Evolutionary conservation across 1,284 basidiomycete genomes (phyloP).

Genomic region (Melampsora larici-populina): DNA sequence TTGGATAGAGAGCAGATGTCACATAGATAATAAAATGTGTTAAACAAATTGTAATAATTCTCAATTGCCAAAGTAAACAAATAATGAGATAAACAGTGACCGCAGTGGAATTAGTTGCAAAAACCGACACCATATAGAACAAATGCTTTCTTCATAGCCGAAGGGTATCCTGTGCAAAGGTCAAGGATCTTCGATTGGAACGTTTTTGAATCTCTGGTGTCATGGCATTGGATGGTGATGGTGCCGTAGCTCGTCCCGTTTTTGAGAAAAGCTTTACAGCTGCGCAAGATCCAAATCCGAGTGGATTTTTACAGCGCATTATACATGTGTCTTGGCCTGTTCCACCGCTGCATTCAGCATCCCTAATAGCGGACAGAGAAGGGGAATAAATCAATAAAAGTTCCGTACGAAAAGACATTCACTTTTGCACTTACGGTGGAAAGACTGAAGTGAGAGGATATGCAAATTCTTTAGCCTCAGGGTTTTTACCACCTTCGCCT

Average conservation of each 20-base stretch:
- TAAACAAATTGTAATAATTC: too few species aligned
- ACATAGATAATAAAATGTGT: too few species aligned
- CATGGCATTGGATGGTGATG: not conserved
- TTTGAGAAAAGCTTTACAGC: conserved; percentile 30
- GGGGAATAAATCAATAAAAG: not conserved
- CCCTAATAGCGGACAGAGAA: not conserved
- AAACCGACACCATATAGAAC: too few species aligned
- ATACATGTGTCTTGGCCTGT: conserved; percentile 28
- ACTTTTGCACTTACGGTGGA: conserved; percentile 18
- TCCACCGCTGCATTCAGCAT: conserved; percentile 29
- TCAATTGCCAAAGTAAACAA: not conserved
- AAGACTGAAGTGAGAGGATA: conserved; percentile 36
- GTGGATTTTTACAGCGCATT: conserved; percentile 39
- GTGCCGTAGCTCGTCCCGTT: not conserved
- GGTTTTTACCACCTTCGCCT: conserved; percentile 38
- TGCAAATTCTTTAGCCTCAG: conserved; percentile 36
- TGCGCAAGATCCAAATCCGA: conserved; percentile 40
- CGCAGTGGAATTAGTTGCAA: not conserved
- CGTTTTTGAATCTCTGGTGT: not conserved
- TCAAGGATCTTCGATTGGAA: not conserved
- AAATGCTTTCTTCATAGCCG: not conserved
- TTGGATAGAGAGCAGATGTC: too few species aligned
- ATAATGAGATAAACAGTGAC: not conserved
- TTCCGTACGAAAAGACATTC: not conserved
- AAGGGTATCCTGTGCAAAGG: not conserved